A percentile compares a stretch with the other conserved stretches of the same genome.
phyloP scores from a whole-genome alignment of 2,329 filamentous ascomycete species.

The Diplodia intermedia region DNA sequence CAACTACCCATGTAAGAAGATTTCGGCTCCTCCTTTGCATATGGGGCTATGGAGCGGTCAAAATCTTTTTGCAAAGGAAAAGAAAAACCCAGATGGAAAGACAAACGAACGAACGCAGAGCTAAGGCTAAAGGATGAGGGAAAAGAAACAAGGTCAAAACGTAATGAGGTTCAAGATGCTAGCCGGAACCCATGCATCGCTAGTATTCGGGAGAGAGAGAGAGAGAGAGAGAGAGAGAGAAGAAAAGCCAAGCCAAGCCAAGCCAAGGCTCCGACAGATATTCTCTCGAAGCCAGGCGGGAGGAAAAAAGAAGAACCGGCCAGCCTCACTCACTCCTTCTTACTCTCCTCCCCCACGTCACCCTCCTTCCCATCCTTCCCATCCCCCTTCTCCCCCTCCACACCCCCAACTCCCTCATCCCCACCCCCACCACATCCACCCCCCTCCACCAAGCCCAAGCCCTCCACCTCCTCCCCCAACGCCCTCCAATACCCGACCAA shows the following conservation, averaged over 20 bases:
- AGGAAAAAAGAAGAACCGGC: too few relatives aligned
- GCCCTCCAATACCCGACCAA: not conserved
- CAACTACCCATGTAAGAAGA: too few relatives aligned
- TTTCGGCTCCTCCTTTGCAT: too few relatives aligned
- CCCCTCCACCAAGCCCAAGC: not conserved
- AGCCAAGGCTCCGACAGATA: too few relatives aligned
- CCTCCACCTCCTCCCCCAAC: not conserved
- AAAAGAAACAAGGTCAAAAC: not conserved
- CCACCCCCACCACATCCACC: not conserved
- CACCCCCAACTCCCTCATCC: too few relatives aligned
- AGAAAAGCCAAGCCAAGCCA: not conserved
- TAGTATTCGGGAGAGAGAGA: not conserved
- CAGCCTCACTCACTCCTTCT: too few relatives aligned
- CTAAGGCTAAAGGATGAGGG: too few relatives aligned
- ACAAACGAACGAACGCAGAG: not conserved
- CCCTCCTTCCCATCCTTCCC: not conserved
- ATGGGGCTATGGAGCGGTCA: too few relatives aligned
- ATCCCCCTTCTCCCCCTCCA: constrained; percentile 14
- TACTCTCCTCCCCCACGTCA: too few relatives aligned
- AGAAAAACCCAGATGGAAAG: not conserved
- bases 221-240: not conserved
- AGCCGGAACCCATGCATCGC: too few relatives aligned
- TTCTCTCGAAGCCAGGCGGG: too few relatives aligned
- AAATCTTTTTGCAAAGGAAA: not conserved
- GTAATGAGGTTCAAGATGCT: not conserved